Conservation (phyloP, 2,329 filamentous ascomycete species). For the Ophiocordyceps camponoti-floridani region DNA sequence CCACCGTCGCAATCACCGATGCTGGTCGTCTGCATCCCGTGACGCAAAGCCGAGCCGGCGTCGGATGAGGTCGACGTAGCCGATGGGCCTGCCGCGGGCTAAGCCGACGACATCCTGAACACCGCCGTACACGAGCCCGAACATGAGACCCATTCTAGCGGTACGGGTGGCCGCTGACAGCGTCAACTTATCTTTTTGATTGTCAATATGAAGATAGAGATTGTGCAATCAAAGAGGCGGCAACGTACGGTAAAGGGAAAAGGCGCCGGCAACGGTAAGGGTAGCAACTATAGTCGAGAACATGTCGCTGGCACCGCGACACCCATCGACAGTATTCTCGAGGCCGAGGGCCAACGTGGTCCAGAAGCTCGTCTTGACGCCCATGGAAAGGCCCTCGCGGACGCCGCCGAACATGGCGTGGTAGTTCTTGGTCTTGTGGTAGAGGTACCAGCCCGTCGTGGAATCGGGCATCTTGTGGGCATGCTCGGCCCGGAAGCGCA, state of each 20-base stretch:
- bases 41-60: constrained; percentile 16
- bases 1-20: constrained; percentile 2
- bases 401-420: constrained; percentile 61
- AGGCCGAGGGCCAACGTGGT: constrained; percentile 60
- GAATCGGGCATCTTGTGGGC: constrained; percentile 78
- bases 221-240: no score
- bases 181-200: constrained; percentile 56
- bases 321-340: constrained; percentile 59
- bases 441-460: constrained; percentile 87
- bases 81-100: constrained; percentile 51
- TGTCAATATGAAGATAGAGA: no score
- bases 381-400: constrained; percentile 63
- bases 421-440: constrained; percentile 97
- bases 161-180: constrained; percentile 59
- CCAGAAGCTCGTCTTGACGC: constrained; percentile 51
- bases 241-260: constrained; percentile 66
- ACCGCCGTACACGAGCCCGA: constrained; percentile 65
- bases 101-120: constrained; percentile 59
- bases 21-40: constrained; percentile 4
- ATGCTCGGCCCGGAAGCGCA: constrained; percentile 89
- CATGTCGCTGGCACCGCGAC: constrained; percentile 53
- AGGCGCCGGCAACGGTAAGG: constrained; percentile 66
- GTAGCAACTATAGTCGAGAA: constrained; percentile 69
- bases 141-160: constrained; percentile 60
- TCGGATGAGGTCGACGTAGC: constrained; percentile 53